A percentile compares a stretch with the other conserved stretches of the same genome.
Evolutionary conservation across 202 grass and related monocot species (phyloP).

Genomic region (Zoysia matrella): DNA sequence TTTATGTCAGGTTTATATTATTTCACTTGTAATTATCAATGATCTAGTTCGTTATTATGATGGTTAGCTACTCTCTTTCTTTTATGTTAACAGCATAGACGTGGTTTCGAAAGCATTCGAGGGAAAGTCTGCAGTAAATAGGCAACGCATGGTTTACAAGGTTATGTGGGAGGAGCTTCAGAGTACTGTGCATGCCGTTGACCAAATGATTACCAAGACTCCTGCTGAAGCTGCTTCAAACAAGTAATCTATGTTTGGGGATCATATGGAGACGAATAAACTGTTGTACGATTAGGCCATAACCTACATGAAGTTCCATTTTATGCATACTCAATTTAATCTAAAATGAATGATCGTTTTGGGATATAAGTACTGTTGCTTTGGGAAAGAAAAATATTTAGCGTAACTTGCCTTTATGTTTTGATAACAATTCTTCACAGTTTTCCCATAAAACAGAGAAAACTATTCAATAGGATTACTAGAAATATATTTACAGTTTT

Average conservation of each 20-base stretch:
- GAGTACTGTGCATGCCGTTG: slow-evolving; percentile 83
- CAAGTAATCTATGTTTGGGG: slow-evolving; percentile 21
- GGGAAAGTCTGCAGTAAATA: slow-evolving; percentile 79
- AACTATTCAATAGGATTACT: no score
- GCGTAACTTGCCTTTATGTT: background rate
- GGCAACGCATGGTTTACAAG: slow-evolving; percentile 98
- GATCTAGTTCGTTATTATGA: slow-evolving; percentile 24
- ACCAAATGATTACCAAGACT: slow-evolving; percentile 90
- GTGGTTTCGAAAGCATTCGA: slow-evolving; percentile 88
- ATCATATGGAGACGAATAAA: slow-evolving; percentile 15
- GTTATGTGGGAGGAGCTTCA: slow-evolving; percentile 98
- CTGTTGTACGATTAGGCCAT: slow-evolving; percentile 15
- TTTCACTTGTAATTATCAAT: background rate
- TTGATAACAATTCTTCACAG: background rate
- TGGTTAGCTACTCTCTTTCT: slow-evolving; percentile 16
- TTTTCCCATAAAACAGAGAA: no score
- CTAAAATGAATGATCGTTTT: slow-evolving; percentile 2
- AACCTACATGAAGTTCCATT: background rate
- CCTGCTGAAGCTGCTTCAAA: slow-evolving; percentile 60
- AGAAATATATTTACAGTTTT: no score
- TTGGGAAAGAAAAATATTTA: background rate
- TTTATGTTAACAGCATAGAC: slow-evolving; percentile 60
- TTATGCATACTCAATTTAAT: slow-evolving; percentile 15
- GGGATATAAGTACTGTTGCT: background rate
- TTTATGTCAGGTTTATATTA: background rate